A percentile compares a stretch with the other conserved stretches of the same genome.
Evolutionary conservation across 805 yeast species (phyloP).

Genomic region (Wickerhamiella slavikovae): DNA sequence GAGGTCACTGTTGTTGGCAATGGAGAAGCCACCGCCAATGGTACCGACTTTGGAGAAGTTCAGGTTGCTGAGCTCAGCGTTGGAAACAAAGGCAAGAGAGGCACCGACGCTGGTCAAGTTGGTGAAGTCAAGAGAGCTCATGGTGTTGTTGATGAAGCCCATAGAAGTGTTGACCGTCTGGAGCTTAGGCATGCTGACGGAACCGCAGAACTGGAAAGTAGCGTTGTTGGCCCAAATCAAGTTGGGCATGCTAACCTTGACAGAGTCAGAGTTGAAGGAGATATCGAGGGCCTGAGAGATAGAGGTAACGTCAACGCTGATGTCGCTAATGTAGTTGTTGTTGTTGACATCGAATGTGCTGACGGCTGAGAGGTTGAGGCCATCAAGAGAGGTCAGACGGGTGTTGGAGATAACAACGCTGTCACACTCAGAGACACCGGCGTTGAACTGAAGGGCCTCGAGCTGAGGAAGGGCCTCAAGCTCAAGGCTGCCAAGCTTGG

Average conservation of each 20-base stretch:
- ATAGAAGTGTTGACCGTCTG: slow-evolving; percentile 59
- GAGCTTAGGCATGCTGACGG: slow-evolving; percentile 51
- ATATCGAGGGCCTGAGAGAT: slow-evolving; percentile 60
- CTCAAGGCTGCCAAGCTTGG: slow-evolving; percentile 61
- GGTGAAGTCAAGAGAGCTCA: slow-evolving; percentile 22
- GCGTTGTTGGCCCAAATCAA: slow-evolving; percentile 77
- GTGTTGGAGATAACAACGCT: slow-evolving; percentile 31
- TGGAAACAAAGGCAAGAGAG: slow-evolving; percentile 54
- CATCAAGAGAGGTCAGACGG: slow-evolving; percentile 20
- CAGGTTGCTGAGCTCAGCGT: slow-evolving; percentile 47
- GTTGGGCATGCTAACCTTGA: slow-evolving; percentile 30
- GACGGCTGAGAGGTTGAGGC: slow-evolving; percentile 20
- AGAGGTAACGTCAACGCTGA: slow-evolving; percentile 48
- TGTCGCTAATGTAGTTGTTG: slow-evolving; percentile 49
- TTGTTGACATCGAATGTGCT: slow-evolving; percentile 53
- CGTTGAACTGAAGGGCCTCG: slow-evolving; percentile 39
- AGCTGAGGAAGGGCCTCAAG: slow-evolving; percentile 80
- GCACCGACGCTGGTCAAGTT: slow-evolving; percentile 50
- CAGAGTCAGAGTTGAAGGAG: slow-evolving; percentile 67
- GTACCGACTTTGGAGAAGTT: slow-evolving; percentile 49
- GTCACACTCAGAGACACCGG: slow-evolving; percentile 55
- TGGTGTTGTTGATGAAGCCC: slow-evolving; percentile 55
- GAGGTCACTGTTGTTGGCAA: slow-evolving; percentile 69
- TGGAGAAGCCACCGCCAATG: slow-evolving; percentile 84
- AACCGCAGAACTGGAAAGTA: slow-evolving; percentile 59